Percentiles rank a stretch among this genome's conserved stretches.
Conservation (phyloP, 179 eudicot genomes). For the Beta lomatogona region DNA sequence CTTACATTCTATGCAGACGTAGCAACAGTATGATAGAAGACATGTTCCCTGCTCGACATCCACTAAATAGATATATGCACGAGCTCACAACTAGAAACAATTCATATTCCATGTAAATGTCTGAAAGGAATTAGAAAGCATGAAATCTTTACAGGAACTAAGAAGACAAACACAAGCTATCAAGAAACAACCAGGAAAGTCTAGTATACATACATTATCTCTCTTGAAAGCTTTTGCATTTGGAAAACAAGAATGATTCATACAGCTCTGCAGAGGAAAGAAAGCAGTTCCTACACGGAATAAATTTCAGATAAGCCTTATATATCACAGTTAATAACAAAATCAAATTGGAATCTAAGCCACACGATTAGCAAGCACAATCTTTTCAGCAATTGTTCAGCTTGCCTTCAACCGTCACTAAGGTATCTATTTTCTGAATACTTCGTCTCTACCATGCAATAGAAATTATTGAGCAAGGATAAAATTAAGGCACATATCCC, state of each 20-base stretch:
- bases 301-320: not conserved
- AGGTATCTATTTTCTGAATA: not conserved
- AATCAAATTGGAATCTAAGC: not conserved
- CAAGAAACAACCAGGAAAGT: not conserved
- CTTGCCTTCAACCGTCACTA: not conserved
- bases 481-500: constrained; percentile 9
- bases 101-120: not conserved
- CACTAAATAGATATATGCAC: not conserved
- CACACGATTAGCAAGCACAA: not conserved
- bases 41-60: too few species aligned
- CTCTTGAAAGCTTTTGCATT: constrained; percentile 95
- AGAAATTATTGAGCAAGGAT: not conserved
- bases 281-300: constrained; percentile 76
- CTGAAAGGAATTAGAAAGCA: not conserved
- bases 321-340: not conserved
- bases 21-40: too few species aligned
- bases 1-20: too few species aligned
- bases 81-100: not conserved
- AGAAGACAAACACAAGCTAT: not conserved
- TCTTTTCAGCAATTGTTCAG: not conserved
- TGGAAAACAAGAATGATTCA: constrained; percentile 93
- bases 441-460: not conserved
- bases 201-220: constrained; percentile 65
- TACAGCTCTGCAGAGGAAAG: constrained; percentile 93
- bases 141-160: not conserved